Percentiles rank a stretch among this genome's conserved stretches.
Evolutionary conservation across 2,329 filamentous ascomycete genomes (phyloP).

Genomic region (Clonostachys byssicola): DNA sequence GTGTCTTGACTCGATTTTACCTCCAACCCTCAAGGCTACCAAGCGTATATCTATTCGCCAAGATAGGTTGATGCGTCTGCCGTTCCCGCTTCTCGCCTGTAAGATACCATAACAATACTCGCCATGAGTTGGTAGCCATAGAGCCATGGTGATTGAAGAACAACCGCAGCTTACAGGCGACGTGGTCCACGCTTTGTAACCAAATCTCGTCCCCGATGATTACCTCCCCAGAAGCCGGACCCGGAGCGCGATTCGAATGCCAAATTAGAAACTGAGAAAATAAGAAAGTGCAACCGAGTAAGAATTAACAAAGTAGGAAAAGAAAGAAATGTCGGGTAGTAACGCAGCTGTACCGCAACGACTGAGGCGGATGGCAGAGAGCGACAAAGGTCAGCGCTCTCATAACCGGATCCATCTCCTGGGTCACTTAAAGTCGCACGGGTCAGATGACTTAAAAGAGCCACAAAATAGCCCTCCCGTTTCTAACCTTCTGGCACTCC

Average conservation of each 20-base stretch:
- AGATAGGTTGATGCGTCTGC: too few species aligned
- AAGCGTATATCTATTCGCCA: too few species aligned
- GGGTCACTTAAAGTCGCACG: neutral
- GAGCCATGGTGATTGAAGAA: neutral
- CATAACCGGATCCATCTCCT: neutral
- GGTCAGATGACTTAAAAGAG: neutral
- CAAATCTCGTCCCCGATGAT: slow-evolving; percentile 3
- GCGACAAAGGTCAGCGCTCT: neutral
- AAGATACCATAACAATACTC: too few species aligned
- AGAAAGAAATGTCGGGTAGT: slow-evolving; percentile 12
- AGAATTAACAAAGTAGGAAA: slow-evolving; percentile 8
- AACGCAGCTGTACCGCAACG: slow-evolving; percentile 32
- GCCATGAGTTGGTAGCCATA: too few species aligned
- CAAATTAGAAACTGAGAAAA: slow-evolving; percentile 1
- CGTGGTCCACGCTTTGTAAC: neutral
- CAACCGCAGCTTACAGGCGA: neutral
- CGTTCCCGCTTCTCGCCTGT: too few species aligned
- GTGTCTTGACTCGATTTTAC: too few species aligned
- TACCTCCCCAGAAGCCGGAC: slow-evolving; percentile 29
- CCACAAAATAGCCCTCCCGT: too few species aligned
- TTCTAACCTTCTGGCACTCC: too few species aligned
- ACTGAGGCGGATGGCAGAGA: slow-evolving; percentile 10
- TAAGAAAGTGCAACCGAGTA: neutral
- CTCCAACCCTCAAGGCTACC: too few species aligned
- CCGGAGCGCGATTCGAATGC: slow-evolving; percentile 12